Conservation (phyloP, 2,329 filamentous ascomycete genomes). For the Cladosporium halotolerans region DNA sequence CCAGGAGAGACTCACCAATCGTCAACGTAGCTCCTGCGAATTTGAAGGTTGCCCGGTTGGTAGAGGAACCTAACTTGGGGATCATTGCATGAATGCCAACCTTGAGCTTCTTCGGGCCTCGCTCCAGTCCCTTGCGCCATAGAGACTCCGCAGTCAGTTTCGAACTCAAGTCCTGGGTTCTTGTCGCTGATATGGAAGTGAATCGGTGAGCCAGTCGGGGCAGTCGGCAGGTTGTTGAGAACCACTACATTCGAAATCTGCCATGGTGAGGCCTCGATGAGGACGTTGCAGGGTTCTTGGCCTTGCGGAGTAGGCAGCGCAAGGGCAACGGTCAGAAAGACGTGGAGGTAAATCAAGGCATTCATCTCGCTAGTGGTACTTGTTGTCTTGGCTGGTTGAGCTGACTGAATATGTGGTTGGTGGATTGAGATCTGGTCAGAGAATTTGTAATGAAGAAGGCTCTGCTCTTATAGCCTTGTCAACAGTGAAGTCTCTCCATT, state of each 20-base stretch:
- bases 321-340: neutral
- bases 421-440: neutral
- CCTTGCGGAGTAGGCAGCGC: neutral
- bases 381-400: neutral
- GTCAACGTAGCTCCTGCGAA: neutral
- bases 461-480: too few species aligned
- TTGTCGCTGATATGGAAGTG: neutral
- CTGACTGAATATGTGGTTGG: neutral
- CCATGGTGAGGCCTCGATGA: neutral
- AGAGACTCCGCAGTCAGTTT: neutral
- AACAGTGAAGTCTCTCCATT: neutral
- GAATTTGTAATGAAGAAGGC: neutral
- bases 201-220: neutral
- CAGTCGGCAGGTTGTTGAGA: neutral
- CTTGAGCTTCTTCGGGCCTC: neutral
- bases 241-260: neutral
- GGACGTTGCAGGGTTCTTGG: neutral
- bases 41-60: neutral
- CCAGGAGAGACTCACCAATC: neutral
- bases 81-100: neutral
- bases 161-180: conserved; percentile 2
- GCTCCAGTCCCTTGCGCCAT: neutral
- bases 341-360: neutral
- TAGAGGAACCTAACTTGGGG: neutral
- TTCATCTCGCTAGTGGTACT: neutral